Evolutionary conservation across 1,139 yeast genomes (phyloP).

Genomic region (Pichia sp.): DNA sequence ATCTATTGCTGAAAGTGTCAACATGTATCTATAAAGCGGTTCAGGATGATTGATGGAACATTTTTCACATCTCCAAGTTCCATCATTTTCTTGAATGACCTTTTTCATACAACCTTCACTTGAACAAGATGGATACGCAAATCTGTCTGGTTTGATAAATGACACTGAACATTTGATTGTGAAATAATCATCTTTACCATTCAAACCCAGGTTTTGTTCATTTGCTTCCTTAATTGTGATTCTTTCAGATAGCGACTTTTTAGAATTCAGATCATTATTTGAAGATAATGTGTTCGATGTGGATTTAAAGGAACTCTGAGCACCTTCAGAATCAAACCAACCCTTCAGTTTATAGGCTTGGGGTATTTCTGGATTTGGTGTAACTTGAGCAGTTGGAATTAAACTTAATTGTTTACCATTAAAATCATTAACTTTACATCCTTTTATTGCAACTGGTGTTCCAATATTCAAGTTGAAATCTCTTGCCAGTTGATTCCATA

Average conservation of each 20-base stretch:
- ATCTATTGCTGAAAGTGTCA: conserved; percentile 68
- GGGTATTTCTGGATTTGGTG: conserved; percentile 78
- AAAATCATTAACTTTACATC: conserved; percentile 83
- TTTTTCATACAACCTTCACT: conserved; percentile 74
- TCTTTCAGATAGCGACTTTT: conserved; percentile 33
- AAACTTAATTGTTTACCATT: conserved; percentile 81
- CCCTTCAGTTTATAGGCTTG: conserved; percentile 87
- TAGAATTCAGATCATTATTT: conserved; percentile 24
- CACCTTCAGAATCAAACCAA: conserved; percentile 86
- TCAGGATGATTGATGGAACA: conserved; percentile 62
- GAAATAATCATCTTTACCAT: conserved; percentile 75
- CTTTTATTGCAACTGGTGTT: conserved; percentile 85
- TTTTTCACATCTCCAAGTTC: conserved; percentile 89
- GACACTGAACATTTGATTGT: conserved; percentile 65
- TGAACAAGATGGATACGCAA: conserved; percentile 88
- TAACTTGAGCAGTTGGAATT: conserved; percentile 67
- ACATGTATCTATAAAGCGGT: conserved; percentile 74
- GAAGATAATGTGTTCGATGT: conserved; percentile 36
- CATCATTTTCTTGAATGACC: conserved; percentile 64
- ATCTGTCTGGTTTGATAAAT: conserved; percentile 62
- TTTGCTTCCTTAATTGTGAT: conserved; percentile 62
- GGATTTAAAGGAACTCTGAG: conserved; percentile 51
- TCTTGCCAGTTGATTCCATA: conserved; percentile 86
- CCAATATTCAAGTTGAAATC: conserved; percentile 72
- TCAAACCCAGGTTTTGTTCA: conserved; percentile 61